Evolutionary conservation across 176 grass and related monocot species (phyloP), one percentile per base, ranked within the genome.

Genomic region (Eleusine indica): DNA sequence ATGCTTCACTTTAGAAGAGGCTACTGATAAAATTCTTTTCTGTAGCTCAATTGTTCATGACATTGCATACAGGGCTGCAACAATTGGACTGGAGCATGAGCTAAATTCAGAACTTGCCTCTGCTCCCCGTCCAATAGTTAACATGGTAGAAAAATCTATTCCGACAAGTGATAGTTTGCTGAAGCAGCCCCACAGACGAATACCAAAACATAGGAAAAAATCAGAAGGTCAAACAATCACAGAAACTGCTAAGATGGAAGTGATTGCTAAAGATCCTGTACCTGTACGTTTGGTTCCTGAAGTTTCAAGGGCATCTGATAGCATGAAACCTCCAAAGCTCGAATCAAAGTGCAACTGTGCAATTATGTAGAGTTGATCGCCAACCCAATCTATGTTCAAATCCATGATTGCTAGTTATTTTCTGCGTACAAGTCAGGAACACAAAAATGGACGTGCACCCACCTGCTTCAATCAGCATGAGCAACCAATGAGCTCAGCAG

Each of bases 311-410:
- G 79, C 83, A 77, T 75, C 75, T 11, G 81, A 92, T 71, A 88
- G 83, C 70, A 66, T 77, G 66, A 97, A 94, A 78, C 82, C 84
- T 53, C 88, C 90, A n/a, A 97, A 94, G 25, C 21, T 97, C 38
- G 95, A 97, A 91, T 90, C 95, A 37, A 97, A 94, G 80, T 97
- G 95, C 87, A 97, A 93, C 64, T 97, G 95, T 87, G 82, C 82
- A 88, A 89, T 97, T 71, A 97, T 97, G 95, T 97, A 91, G 64
- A 85, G 70, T 89, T 89, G 57, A 22, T 2, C 12, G 21, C 19
- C 43, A 60, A 56, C 60, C 54, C 17, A 17, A 46, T 64, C 49
- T 19, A 60, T 39, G 43, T 39, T 66, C 48, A 40, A 68, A 69
- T 85, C 18, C 22, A 18, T 84, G n/a, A 44, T 7, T 47, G 32